Conservation (phyloP, 768 basidiomycete genomes). For the Neoboletus magnificus region DNA sequence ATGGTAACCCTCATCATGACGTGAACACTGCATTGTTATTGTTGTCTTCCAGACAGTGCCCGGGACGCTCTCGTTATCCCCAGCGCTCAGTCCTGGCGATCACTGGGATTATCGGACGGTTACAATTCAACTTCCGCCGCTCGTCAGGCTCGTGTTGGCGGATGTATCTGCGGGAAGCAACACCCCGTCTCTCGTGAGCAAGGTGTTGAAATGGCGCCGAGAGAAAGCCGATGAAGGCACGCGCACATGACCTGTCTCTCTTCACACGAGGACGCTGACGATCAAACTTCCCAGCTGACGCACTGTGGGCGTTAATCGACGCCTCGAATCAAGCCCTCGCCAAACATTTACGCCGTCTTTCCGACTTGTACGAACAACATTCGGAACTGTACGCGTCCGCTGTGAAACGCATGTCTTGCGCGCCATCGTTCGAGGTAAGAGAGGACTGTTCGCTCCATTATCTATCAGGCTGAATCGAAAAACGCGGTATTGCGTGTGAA, state of each 20-base stretch:
- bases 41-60: constrained; percentile 9
- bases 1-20: background rate
- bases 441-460: constrained; percentile 13
- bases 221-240: constrained; percentile 57
- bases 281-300: constrained; percentile 43
- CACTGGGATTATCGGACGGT: constrained; percentile 69
- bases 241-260: background rate
- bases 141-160: constrained; percentile 82
- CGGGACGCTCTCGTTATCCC: constrained; percentile 31
- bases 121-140: constrained; percentile 79
- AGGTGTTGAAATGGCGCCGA: constrained; percentile 87
- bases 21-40: background rate
- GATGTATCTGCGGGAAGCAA: constrained; percentile 97
- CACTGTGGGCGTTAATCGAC: constrained; percentile 64
- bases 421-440: constrained; percentile 53
- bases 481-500: background rate
- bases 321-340: constrained; percentile 60
- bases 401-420: constrained; percentile 59
- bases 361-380: constrained; percentile 46
- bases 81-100: constrained; percentile 55
- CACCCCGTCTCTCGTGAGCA: constrained; percentile 89
- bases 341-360: constrained; percentile 48
- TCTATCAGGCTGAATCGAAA: background rate
- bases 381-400: constrained; percentile 49
- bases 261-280: background rate